Percentiles rank a stretch among this genome's conserved stretches.
These are phyloP conservation scores for Penicillium manginii DNA, from an alignment of 495 filamentous ascomycete genomes.

Conservation along the genomic window DNA sequence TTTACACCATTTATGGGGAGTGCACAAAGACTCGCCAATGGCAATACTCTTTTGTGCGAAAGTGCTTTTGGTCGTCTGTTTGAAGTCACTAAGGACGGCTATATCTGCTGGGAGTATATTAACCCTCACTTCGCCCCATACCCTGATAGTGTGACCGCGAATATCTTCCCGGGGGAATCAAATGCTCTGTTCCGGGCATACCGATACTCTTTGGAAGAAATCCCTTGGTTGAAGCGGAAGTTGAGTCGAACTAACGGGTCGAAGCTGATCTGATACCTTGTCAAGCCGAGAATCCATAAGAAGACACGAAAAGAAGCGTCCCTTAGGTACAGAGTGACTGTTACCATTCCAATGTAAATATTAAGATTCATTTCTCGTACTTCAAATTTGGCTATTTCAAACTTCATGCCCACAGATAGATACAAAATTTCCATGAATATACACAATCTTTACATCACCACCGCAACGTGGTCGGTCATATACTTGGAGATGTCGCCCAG, in stretches of 20 bases:
- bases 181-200: constrained; percentile 32
- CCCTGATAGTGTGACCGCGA: constrained; percentile 11
- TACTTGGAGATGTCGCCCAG: constrained; percentile 67
- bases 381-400: not conserved
- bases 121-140: constrained; percentile 28
- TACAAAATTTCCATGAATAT: too few species aligned
- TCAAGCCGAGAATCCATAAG: not conserved
- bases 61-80: constrained; percentile 53
- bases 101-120: constrained; percentile 31
- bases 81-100: constrained; percentile 49
- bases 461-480: constrained; percentile 71
- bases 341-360: not conserved
- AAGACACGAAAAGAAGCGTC: not conserved
- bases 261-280: not conserved
- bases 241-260: not conserved
- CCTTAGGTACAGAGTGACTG: not conserved
- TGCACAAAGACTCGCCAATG: constrained; percentile 42
- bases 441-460: constrained; percentile 53
- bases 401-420: too few species aligned
- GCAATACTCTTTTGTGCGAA: constrained; percentile 49
- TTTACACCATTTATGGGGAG: constrained; percentile 57
- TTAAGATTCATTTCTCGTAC: not conserved
- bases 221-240: constrained; percentile 24
- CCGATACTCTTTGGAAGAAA: constrained; percentile 23
- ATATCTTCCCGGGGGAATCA: constrained; percentile 25